Base-by-base conservation (phyloP, 1,284 basidiomycete species). In the Wallemia hederae region DNA sequence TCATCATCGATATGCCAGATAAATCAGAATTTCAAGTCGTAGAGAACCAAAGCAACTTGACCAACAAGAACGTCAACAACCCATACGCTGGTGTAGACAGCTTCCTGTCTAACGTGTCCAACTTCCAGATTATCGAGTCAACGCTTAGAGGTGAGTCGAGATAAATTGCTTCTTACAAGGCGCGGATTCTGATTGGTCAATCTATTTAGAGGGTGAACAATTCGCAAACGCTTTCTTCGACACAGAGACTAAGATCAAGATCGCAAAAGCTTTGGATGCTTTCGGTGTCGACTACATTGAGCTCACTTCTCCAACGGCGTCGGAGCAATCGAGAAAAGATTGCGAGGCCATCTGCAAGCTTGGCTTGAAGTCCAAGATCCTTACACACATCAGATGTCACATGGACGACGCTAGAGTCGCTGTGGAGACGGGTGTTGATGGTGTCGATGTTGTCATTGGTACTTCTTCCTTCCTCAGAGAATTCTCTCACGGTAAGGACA, bases 281-380 rank as follows among this genome's bases (percentile, higher is more conserved):
- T 96, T 96, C 69, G 94, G 94, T 69, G 94, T 99, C 63, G 94
- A 99, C 72, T 99, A 97, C 78, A 92, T 99, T 70, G 94, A 99
- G 72, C 81, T 99, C 69, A 99, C 94, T 26, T 97, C 91, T 24
- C 94, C 94, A 59, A 91, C 87, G 59, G 94, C 94, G 28, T 97
- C 91, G 7, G 92, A 97, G 70, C 91, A 98, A 74, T 94, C 90
- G 27, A 80, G 87, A 60, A 74, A 76, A 27, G 92, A 98, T 71
- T 99, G 94, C 74, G 90, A 96, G 76, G 86, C 87, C 59, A 99
- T 99, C 73, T 99, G 94, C 83, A 91, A 92, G 78, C 87, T 98
- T 66, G 91, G 92, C 5, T 78, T 98, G 72, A 92, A 89, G 78
- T 76, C 82, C 69, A 96, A 94, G 79, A 90, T 98, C 71, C 80